These are phyloP conservation scores for Tuber brumale DNA, from an alignment of 495 filamentous ascomycete species.

Conservation along the genomic window DNA sequence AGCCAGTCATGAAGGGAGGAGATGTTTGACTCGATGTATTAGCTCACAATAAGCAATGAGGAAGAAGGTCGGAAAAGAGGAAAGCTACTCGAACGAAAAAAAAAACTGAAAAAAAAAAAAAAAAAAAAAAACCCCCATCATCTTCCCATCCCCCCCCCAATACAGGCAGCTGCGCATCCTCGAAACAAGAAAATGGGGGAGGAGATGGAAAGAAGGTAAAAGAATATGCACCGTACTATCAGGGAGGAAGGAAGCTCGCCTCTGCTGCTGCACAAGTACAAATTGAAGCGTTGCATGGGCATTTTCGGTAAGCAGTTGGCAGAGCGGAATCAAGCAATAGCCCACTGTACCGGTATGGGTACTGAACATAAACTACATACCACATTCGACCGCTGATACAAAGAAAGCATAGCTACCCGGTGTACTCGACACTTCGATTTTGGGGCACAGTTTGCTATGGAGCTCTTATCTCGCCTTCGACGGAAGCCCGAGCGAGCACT, in stretches of 20 bases:
- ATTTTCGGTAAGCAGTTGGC: not conserved
- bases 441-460: conserved; percentile 5
- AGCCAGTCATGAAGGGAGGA: not conserved
- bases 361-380: not conserved
- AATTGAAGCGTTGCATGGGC: not conserved
- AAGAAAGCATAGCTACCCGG: conserved; percentile 1
- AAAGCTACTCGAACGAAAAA: not conserved
- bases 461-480: not conserved
- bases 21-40: conserved; percentile 26
- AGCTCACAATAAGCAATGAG: conserved; percentile 16
- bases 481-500: not conserved
- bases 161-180: not conserved
- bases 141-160: not conserved
- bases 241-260: not conserved
- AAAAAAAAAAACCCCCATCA: conserved; percentile 8
- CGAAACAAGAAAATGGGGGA: conserved; percentile 10
- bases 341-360: not conserved
- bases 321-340: not conserved
- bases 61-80: conserved; percentile 5
- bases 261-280: not conserved
- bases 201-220: not conserved
- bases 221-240: not conserved
- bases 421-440: not conserved
- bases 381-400: not conserved
- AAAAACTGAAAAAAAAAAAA: not conserved